Evolutionary conservation across 208 protist genomes (phyloP), one percentile per base, ranked within the genome.

Genomic region (Leishmania lainsoni): DNA sequence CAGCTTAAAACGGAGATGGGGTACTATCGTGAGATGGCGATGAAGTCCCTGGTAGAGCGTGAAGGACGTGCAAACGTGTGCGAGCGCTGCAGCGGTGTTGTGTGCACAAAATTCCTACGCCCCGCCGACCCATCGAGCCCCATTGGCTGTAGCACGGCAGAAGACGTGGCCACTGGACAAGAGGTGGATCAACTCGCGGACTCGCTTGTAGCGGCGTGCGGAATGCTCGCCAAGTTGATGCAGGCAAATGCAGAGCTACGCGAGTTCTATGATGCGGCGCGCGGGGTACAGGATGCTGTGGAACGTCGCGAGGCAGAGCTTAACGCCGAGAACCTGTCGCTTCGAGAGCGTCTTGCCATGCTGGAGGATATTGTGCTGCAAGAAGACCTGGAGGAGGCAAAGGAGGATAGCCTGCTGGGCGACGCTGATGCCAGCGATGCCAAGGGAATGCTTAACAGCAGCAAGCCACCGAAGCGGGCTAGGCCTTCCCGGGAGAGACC

Each of bases 341-440:
- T 97, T 42, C 92, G 93, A 8, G 95, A 98, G 76, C 88, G 95
- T 9, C 92, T 98, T 52, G 83, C 96, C 75, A 87, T 95, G 84
- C 83, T 98, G 26, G 93, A 98, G 79, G 90, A 85, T 14, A 97
- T 98, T 78, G 95, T 91, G 2, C 87, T 98, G 32, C 84, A 94
- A 45, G 81, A 87, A 12, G 86, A 85, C 66, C 68, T 68, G 35
- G 56, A 87, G 22, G 54, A 76, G 42, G 76, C 8, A 10, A 58
- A 75, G 3, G 70, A 56, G 6, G 72, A 80, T 3, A 78, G 79
- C 5, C 32, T 14, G 10, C 69, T 81, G 6, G 52, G 45, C 6
- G 29, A 78, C 26, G 51, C 3, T 22, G 75, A 81, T 17, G 63
- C n/a, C n/a, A n/a, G n/a, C n/a, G n/a, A n/a, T n/a, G n/a, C 68